A percentile compares a stretch with the other conserved stretches of the same genome.
Evolutionary conservation across 2,329 filamentous ascomycete species (phyloP).

Genomic region (Penicillium crustosum): DNA sequence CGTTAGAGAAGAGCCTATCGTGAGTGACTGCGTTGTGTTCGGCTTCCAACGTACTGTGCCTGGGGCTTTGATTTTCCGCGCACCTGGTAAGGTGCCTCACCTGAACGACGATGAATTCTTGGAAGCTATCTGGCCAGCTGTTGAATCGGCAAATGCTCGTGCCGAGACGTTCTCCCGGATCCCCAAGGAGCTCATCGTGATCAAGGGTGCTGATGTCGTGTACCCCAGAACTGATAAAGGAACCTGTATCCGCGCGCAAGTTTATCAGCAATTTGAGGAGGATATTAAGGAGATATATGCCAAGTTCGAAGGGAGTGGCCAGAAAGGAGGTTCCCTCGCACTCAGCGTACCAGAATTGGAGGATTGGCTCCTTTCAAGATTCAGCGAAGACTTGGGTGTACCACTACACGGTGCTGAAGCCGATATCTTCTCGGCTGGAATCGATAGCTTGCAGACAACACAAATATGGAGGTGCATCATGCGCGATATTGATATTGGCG

Average conservation of each 20-base stretch:
- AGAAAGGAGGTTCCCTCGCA: constrained; percentile 18
- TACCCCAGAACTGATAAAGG: constrained; percentile 59
- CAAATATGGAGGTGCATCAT: constrained; percentile 55
- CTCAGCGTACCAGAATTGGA: constrained; percentile 25
- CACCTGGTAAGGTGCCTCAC: constrained; percentile 55
- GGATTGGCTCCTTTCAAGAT: constrained; percentile 48
- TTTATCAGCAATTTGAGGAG: constrained; percentile 51
- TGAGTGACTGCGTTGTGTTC: constrained; percentile 60
- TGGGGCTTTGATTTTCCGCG: constrained; percentile 50
- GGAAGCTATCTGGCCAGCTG: constrained; percentile 48
- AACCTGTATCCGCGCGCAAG: constrained; percentile 55
- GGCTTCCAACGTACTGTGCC: constrained; percentile 53
- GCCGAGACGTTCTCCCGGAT: constrained; percentile 57
- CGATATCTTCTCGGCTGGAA: constrained; percentile 60
- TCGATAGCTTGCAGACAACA: constrained; percentile 61
- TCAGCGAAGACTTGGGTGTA: constrained; percentile 22
- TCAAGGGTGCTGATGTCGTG: constrained; percentile 47
- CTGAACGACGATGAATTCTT: constrained; percentile 47
- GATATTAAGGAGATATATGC: constrained; percentile 51
- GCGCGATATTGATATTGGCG: constrained; percentile 51
- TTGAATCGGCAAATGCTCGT: constrained; percentile 53
- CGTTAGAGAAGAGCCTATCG: constrained; percentile 53
- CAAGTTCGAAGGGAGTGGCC: constrained; percentile 45
- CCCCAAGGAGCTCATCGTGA: constrained; percentile 53
- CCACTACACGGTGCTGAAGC: constrained; percentile 38